phyloP scores from a whole-genome alignment of 78 protist genomes.

The Protostelium mycophagum region DNA sequence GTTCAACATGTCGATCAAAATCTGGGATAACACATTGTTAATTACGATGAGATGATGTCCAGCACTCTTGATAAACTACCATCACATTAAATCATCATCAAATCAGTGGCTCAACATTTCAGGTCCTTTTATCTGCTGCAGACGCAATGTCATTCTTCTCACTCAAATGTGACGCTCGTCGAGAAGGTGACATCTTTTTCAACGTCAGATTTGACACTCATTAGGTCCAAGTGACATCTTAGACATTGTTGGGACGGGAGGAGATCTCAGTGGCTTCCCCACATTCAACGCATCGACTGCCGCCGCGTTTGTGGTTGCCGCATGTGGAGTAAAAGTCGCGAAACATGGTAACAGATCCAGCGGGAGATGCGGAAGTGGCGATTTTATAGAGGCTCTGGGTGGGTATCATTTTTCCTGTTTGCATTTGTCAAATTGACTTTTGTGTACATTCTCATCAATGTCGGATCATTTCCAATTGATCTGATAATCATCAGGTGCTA shows the following conservation, averaged over 20 bases:
- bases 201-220: not conserved
- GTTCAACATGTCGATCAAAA: not conserved
- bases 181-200: not conserved
- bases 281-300: not conserved
- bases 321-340: not conserved
- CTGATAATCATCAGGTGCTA: not conserved
- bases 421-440: not conserved
- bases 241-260: not conserved
- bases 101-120: no score
- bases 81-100: no score
- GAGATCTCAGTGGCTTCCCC: not conserved
- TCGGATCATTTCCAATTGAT: not conserved
- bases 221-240: not conserved
- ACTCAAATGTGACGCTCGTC: not conserved
- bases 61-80: no score
- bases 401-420: no score
- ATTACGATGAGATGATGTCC: no score
- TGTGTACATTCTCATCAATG: not conserved
- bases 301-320: not conserved
- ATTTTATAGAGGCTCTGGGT: not conserved
- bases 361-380: not conserved
- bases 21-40: no score
- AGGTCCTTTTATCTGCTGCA: not conserved
- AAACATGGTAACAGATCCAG: not conserved
- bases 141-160: not conserved